Conservation (phyloP, 352 stramenopile species). For the Pythium aquatile region DNA sequence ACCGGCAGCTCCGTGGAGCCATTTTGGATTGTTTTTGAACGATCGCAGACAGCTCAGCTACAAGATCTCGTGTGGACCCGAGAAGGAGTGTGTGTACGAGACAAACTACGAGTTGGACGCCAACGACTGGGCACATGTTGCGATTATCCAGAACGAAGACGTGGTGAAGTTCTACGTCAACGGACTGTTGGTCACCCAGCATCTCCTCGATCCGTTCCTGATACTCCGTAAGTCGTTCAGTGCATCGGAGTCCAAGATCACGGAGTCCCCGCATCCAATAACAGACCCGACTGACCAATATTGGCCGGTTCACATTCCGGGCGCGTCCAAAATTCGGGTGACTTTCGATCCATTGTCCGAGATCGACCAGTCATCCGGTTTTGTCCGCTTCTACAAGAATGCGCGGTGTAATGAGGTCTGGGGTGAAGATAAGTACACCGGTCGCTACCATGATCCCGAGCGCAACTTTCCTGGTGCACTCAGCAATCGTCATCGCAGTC, state of each 20-base stretch:
- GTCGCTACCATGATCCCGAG: conserved; percentile 71
- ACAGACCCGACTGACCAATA: conserved; percentile 58
- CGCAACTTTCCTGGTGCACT: conserved; percentile 71
- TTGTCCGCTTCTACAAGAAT: conserved; percentile 74
- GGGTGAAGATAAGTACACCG: conserved; percentile 70
- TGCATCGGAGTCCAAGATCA: conserved; percentile 46
- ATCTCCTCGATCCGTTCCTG: conserved; percentile 66
- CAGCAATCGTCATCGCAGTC: conserved; percentile 47
- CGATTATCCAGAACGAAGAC: conserved; percentile 64
- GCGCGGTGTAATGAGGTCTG: conserved; percentile 62
- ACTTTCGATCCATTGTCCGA: conserved; percentile 75
- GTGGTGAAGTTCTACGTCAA: conserved; percentile 68
- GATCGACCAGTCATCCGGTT: conserved; percentile 55
- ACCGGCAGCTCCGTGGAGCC: conserved; percentile 57
- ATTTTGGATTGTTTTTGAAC: conserved; percentile 67
- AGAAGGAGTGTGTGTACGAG: conserved; percentile 63
- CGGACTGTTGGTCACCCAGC: conserved; percentile 56
- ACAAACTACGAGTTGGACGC: conserved; percentile 62
- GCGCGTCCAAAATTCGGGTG: conserved; percentile 64
- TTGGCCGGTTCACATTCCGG: conserved; percentile 69
- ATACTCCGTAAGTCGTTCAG: conserved; percentile 43
- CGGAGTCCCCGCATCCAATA: conserved; percentile 63
- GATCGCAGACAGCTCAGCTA: conserved; percentile 69
- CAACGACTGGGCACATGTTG: conserved; percentile 65
- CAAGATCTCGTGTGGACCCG: conserved; percentile 48